Evolutionary conservation across 345 rosid species (phyloP).

Genomic region (Lepidium didymum): DNA sequence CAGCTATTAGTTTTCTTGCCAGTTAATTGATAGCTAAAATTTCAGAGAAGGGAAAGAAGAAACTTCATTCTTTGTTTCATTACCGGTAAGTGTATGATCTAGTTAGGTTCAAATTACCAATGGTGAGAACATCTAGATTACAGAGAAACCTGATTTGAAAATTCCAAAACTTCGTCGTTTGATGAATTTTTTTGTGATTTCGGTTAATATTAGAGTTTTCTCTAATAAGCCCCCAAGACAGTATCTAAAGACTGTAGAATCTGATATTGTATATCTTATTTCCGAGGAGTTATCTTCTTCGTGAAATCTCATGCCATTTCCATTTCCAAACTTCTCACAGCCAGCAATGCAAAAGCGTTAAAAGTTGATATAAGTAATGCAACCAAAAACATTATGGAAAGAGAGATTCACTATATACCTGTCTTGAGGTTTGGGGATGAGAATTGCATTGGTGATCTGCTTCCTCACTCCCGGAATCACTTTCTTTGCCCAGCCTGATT

Average conservation of each 20-base stretch:
- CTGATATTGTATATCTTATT: slow-evolving; percentile 45
- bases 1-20: slow-evolving; percentile 66
- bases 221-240: slow-evolving; percentile 65
- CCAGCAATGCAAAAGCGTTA: not conserved
- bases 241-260: slow-evolving; percentile 51
- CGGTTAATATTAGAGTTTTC: slow-evolving; percentile 58
- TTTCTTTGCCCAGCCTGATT: slow-evolving; percentile 42
- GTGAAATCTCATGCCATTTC: slow-evolving; percentile 12
- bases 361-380: not conserved
- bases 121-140: slow-evolving; percentile 87
- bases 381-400: not conserved
- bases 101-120: slow-evolving; percentile 37
- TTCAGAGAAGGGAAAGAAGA: not conserved
- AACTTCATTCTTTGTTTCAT: not conserved
- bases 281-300: slow-evolving; percentile 39
- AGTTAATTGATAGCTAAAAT: slow-evolving; percentile 58
- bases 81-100: not conserved
- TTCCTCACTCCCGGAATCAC: slow-evolving; percentile 28
- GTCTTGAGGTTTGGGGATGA: slow-evolving; percentile 29
- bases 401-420: slow-evolving; percentile 33
- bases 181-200: slow-evolving; percentile 53
- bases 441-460: slow-evolving; percentile 47
- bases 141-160: slow-evolving; percentile 61
- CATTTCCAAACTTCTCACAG: slow-evolving; percentile 9
- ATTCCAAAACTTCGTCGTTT: slow-evolving; percentile 48